Conservation (phyloP, 1,139 yeast genomes). For the Diutina rugosa region DNA sequence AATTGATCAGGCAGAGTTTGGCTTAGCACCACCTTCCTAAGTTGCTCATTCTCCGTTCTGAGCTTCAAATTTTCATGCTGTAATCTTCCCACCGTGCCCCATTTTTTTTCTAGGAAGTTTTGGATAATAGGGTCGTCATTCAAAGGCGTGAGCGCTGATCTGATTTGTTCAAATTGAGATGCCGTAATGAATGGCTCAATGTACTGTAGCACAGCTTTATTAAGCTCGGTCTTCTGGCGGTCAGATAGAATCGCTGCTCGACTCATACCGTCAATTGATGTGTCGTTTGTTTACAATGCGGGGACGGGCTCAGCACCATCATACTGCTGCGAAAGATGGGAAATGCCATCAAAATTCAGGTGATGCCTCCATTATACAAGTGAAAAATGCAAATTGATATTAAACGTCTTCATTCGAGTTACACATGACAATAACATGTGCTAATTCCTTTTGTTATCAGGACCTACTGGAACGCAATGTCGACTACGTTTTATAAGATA, state of each 20-base stretch:
- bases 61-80: constrained; percentile 63
- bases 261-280: background rate
- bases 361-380: no score
- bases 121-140: constrained; percentile 17
- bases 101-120: constrained; percentile 63
- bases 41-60: constrained; percentile 27
- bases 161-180: background rate
- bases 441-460: no score
- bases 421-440: no score
- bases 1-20: constrained; percentile 1
- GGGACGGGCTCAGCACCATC: background rate
- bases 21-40: constrained; percentile 18
- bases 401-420: no score
- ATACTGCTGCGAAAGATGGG: background rate
- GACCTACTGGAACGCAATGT: no score
- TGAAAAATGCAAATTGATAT: no score
- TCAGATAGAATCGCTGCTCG: constrained; percentile 21
- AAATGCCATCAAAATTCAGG: background rate
- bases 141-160: background rate
- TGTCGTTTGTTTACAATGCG: background rate
- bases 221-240: constrained; percentile 39
- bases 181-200: constrained; percentile 19
- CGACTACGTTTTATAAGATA: no score
- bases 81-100: constrained; percentile 76
- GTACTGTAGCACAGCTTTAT: constrained; percentile 45